A percentile compares a stretch with the other conserved stretches of the same genome.
Conservation (phyloP, 2,329 filamentous ascomycete species). For the Colletotrichum spaethianum region DNA sequence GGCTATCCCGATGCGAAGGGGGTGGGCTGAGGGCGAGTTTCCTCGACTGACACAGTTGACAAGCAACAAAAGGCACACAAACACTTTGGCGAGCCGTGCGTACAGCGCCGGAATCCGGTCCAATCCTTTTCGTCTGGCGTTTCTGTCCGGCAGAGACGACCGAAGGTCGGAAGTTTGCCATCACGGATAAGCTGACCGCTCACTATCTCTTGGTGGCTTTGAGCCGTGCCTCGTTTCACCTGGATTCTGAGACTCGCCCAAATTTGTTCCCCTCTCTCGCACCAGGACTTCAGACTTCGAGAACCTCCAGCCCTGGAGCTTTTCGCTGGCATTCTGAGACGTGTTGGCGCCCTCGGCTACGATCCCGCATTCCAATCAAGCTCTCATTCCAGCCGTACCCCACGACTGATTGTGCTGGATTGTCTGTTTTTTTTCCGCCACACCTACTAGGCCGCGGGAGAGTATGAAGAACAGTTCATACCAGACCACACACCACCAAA, state of each 20-base stretch:
- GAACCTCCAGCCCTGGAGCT: neutral
- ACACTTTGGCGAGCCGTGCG: constrained; percentile 39
- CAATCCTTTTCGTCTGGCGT: constrained; percentile 24
- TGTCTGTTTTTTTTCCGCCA: neutral
- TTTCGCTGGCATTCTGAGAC: constrained; percentile 21
- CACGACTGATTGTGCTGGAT: neutral
- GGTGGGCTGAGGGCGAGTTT: constrained; percentile 12
- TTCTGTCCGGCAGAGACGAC: constrained; percentile 28
- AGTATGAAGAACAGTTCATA: constrained; percentile 1
- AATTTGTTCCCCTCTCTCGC: neutral
- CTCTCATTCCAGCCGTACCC: constrained; percentile 24
- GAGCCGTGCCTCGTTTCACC: constrained; percentile 33
- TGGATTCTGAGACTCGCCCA: constrained; percentile 32
- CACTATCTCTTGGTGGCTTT: constrained; percentile 2
- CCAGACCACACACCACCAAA: neutral
- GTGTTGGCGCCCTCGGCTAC: constrained; percentile 11
- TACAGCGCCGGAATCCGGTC: neutral
- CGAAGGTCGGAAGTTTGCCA: constrained; percentile 18
- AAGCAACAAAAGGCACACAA: constrained; percentile 18
- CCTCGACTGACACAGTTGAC: constrained; percentile 11
- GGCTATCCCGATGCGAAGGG: constrained; percentile 31
- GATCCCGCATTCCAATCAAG: neutral
- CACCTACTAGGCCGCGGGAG: constrained; percentile 7
- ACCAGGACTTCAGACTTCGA: neutral
- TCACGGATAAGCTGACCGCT: constrained; percentile 1